Base-by-base conservation (phyloP, 768 basidiomycete genomes). In the Pleurotus citrinopileatus region DNA sequence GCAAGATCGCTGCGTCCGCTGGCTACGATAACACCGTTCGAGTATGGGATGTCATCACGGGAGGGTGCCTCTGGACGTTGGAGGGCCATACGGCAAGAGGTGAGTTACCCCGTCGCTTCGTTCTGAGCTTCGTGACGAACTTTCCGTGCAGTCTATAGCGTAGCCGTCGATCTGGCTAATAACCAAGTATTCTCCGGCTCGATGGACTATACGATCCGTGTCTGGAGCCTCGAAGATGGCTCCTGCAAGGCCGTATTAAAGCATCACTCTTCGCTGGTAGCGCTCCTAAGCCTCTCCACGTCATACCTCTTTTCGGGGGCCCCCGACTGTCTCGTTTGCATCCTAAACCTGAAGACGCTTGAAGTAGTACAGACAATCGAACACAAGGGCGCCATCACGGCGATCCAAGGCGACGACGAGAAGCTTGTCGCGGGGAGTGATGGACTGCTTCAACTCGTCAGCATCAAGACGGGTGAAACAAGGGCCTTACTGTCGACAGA, bases 171-270 rank as follows among this genome's bases (percentile, higher is more conserved):
- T 22, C 54, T 37, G 17, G 17, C 42, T 22, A 28, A 34, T 15
- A 36, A 38, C 7, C 52, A 28, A 27, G 43, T 60, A 15, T 52
- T 54, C 52, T 58, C 59, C 8, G 59, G 58, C 9, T 58, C 58
- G 8, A 28, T 22, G 19, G 59, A 60, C 42, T n/a, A n/a, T 12
- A 59, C 55, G 1, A 45, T 60, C 15, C 55, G 55, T 19, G 37
- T 59, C 7, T 60, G 59, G 59, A 32, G 43, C 50, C 19, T 51
- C 15, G 27, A n/a, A 23, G 48, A 51, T 25, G 48, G 48, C 34
- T 19, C 34, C 22, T 51, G 48, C 23, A 51, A 51, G 23, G 4
- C 32, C 15, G 48, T 51, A 13, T 19, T 51, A 2, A 37, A 51
- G 3, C 32, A 32, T 23, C 48, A 51, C 34, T 15, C 29, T 4